Evolutionary conservation across 2,329 filamentous ascomycete species (phyloP), one percentile per base, ranked within the genome.

Genomic region (Basipetospora sp.): DNA sequence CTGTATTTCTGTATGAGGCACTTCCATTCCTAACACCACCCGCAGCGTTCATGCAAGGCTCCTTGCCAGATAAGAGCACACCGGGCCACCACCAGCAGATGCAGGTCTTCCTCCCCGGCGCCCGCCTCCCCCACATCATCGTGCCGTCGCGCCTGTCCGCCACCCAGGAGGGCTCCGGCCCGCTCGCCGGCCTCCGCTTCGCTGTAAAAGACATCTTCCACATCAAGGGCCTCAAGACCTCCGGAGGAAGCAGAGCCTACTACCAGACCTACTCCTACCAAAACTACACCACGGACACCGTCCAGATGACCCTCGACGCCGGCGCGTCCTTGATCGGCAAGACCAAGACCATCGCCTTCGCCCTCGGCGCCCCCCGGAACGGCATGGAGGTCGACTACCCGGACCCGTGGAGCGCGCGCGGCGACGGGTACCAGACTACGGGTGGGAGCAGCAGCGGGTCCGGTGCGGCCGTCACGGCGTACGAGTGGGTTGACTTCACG

Each of bases 181-280:
- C n/a, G n/a, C n/a, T n/a, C n/a, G n/a, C n/a, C n/a, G 67, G 68
- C 10, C 59, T 67, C n/a, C 55, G 68, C 8, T 50, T 71, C 1
- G 67, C 60, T 2, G 56, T 71, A 36, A 77, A 77, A 45, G 72
- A 77, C 43, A 69, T 72, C 35, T 69, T 61, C 42, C 61, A 74
- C 41, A 50, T 77, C 30, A 40, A 36, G 19, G 72, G 71, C 1
- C 46, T 74, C 5, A 59, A 60, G 19, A 73, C 64, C 0, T 57
- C 59, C 8, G 60, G 62, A 29, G 70, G 70, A 1, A 74, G 67
- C 36, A 56, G 67, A 31, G 68, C 71, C 3, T 76, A 64, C 53
- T 67, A 65, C 35, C 27, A n/a, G n/a, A n/a, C n/a, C n/a, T n/a
- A n/a, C n/a, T n/a, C n/a, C n/a, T n/a, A n/a, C n/a, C n/a, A n/a